A percentile compares a stretch with the other conserved stretches of the same genome.
phyloP scores from a whole-genome alignment of 2,329 filamentous ascomycete species.

The Nothophoma quercina region DNA sequence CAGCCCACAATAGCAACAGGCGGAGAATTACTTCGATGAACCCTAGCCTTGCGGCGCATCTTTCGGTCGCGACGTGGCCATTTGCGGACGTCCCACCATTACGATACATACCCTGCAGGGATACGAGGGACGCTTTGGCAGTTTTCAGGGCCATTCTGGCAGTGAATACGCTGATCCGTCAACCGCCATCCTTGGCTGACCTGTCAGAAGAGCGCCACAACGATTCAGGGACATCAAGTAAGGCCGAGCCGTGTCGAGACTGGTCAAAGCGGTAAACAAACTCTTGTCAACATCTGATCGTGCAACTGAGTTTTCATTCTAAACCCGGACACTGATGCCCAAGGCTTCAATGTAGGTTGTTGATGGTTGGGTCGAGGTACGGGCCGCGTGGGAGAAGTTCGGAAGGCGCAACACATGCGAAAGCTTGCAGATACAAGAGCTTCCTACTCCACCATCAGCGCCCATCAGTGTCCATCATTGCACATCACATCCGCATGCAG shows the following conservation, averaged over 20 bases:
- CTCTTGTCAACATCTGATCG: not conserved
- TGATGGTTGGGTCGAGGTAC: conserved; percentile 8
- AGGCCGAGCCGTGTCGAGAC: conserved; percentile 5
- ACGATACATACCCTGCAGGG: conserved; percentile 13
- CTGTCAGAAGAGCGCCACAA: conserved; percentile 4
- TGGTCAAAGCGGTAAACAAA: conserved; percentile 9
- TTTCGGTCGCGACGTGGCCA: conserved; percentile 9
- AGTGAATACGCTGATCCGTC: conserved; percentile 9
- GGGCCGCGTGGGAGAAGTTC: conserved; percentile 14
- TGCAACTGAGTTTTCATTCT: conserved; percentile 4
- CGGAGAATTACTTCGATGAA: conserved; percentile 2
- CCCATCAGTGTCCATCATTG: not conserved
- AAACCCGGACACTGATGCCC: conserved; percentile 6
- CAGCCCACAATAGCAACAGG: conserved; percentile 4
- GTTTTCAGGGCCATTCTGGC: conserved; percentile 3
- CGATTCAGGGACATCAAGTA: conserved; percentile 1
- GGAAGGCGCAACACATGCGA: conserved; percentile 2
- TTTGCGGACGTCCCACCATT: conserved; percentile 14
- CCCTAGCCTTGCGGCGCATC: not conserved
- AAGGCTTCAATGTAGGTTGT: not conserved
- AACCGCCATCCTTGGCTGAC: conserved; percentile 5
- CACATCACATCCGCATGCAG: not conserved
- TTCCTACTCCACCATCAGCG: not conserved
- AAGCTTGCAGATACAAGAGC: conserved; percentile 11
- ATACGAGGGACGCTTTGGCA: conserved; percentile 9